Evolutionary conservation across 805 yeast species (phyloP), one percentile per base, ranked within the genome.

Genomic region (Metschnikowia picachoensis): DNA sequence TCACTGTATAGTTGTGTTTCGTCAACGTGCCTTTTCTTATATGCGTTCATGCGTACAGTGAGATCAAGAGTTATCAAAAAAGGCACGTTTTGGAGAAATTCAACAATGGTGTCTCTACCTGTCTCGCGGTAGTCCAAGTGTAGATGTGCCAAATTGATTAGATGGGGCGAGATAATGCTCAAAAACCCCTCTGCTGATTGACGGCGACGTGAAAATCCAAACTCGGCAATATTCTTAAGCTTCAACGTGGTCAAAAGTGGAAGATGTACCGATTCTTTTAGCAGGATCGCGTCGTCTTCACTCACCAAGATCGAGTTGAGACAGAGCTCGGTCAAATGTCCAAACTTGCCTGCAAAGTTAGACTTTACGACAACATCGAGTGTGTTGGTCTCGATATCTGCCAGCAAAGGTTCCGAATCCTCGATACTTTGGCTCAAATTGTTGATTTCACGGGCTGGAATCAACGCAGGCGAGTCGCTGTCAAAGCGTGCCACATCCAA

Each of bases 61-160:
- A 76, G 41, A 47, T 76, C 78, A 11, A 76, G 58, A 32, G 68
- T 62, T 16, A 54, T 48, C n/a, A 77, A 52, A 1, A 43, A 37
- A 1, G 58, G 43, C 7, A 72, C 38, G 1, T 32, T 6, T 1
- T 34, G 27, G 3, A 74, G 55, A 50, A 75, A 73, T 1, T 48
- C 52, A 1, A 72, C 72, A 0, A 73, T 70, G 1, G 71, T 62
- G 53, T 75, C 79, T n/a, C 62, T 52, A 13, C 61, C 40, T 13
- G 69, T 62, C 51, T 76, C 78, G 40, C 73, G 60, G 50, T 61
- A 68, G 47, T 77, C 79, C 4, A 77, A 51, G 13, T 58, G 55
- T 25, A 75, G 49, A 13, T 56, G 56, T 25, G 51, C 57, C 32
- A 74, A 48, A 9, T 45, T 56, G 1, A 17, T 46, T 20, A 73